A percentile compares a stretch with the other conserved stretches of the same genome.
Conservation (phyloP, 352 stramenopile species). For the Pythium scleroteichum region DNA sequence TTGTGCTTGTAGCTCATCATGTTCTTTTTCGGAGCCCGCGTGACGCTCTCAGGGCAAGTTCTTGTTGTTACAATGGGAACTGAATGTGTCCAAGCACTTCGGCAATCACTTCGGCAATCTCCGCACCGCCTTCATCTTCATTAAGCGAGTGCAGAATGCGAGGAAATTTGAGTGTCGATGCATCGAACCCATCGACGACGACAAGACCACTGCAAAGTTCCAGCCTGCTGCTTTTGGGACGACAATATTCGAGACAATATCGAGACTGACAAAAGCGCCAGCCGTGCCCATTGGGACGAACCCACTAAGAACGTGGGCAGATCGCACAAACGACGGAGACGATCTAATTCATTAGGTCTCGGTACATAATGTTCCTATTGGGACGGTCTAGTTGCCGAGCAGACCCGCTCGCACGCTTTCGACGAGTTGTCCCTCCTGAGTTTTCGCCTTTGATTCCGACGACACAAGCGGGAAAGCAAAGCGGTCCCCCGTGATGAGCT, state of each 20-base stretch:
- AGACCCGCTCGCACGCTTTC: constrained; percentile 44
- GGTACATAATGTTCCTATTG: too few relatives aligned
- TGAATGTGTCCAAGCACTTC: constrained; percentile 55
- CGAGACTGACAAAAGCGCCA: constrained; percentile 56
- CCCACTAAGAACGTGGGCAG: too few relatives aligned
- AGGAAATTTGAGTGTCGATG: constrained; percentile 48
- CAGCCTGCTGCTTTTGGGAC: too few relatives aligned
- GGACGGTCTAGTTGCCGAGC: constrained; percentile 25
- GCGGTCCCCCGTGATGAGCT: constrained; percentile 97
- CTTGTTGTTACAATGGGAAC: constrained; percentile 64
- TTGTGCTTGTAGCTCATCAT: constrained; percentile 43
- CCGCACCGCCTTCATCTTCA: constrained; percentile 63
- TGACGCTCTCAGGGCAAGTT: constrained; percentile 75
- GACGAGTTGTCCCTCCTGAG: constrained; percentile 46
- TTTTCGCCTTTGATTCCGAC: background rate
- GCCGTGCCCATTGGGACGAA: constrained; percentile 47
- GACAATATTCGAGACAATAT: too few relatives aligned
- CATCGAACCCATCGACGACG: constrained; percentile 25
- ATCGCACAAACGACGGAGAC: too few relatives aligned
- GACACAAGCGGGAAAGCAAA: constrained; percentile 85
- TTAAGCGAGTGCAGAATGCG: constrained; percentile 65
- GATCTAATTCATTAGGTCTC: too few relatives aligned
- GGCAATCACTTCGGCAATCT: constrained; percentile 41
- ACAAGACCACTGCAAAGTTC: too few relatives aligned
- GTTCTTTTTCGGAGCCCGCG: constrained; percentile 66